Evolutionary conservation across 495 filamentous ascomycete species (phyloP).

Genomic region (Neurospora sp.): DNA sequence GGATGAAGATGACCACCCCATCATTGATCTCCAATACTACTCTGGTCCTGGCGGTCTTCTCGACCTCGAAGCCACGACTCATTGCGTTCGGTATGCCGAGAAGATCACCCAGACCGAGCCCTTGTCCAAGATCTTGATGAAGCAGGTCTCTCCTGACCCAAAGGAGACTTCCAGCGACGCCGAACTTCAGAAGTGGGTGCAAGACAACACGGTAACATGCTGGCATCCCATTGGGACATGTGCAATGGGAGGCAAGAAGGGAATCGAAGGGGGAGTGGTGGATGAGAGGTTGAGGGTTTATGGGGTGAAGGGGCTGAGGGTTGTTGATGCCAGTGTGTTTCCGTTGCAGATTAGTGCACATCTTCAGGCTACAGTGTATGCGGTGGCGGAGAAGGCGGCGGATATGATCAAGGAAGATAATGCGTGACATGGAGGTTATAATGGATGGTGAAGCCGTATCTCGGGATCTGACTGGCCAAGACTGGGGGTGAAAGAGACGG

Average conservation of each 20-base stretch:
- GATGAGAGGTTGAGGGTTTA: constrained; percentile 41
- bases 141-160: constrained; percentile 28
- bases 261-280: constrained; percentile 33
- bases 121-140: constrained; percentile 28
- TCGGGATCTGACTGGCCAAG: too few species aligned
- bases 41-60: constrained; percentile 24
- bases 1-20: not conserved
- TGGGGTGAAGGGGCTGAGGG: constrained; percentile 38
- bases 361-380: constrained; percentile 41
- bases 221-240: constrained; percentile 46
- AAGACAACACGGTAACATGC: constrained; percentile 27
- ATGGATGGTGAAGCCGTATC: too few species aligned
- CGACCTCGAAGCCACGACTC: constrained; percentile 34
- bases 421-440: not conserved
- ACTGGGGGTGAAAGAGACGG: too few species aligned
- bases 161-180: constrained; percentile 17
- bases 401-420: constrained; percentile 31
- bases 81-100: constrained; percentile 31
- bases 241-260: constrained; percentile 36
- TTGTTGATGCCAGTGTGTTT: constrained; percentile 45
- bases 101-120: constrained; percentile 34
- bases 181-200: constrained; percentile 29
- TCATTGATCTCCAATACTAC: constrained; percentile 39
- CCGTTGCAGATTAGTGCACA: constrained; percentile 41
- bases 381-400: constrained; percentile 46